These are phyloP conservation scores for Pterocarpus macrocarpus DNA, from an alignment of 306 rosid genomes.

Conservation along the genomic window DNA sequence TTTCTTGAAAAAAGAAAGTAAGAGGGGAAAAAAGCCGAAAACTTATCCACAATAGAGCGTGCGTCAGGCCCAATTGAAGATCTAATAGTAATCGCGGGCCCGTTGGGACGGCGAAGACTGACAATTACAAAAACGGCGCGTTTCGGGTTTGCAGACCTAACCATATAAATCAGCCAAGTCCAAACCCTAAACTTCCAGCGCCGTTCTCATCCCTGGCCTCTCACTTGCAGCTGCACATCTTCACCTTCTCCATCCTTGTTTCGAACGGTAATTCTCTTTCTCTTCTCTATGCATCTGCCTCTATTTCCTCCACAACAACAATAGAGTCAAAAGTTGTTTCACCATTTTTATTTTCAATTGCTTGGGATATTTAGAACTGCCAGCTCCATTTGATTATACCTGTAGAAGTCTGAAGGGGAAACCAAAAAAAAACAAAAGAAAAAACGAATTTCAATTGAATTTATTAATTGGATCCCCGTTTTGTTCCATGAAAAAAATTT, in stretches of 20 bases:
- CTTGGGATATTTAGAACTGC: not conserved
- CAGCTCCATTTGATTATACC: not conserved
- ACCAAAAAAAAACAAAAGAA: too few relatives aligned
- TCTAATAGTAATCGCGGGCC: not conserved
- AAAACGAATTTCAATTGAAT: not conserved
- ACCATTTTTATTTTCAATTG: not conserved
- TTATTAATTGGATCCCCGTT: not conserved
- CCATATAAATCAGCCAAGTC: conserved; percentile 19
- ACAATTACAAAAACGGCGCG: not conserved
- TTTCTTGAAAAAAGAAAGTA: too few relatives aligned
- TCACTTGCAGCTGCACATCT: not conserved
- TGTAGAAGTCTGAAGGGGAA: not conserved
- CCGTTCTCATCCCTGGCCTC: conserved; percentile 7
- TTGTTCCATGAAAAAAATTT: not conserved
- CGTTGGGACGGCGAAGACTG: not conserved
- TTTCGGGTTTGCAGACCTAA: not conserved
- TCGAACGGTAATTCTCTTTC: conserved; percentile 16
- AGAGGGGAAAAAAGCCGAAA: too few relatives aligned
- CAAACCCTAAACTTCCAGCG: conserved; percentile 32
- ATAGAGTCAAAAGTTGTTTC: not conserved
- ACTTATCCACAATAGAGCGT: not conserved
- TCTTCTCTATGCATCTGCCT: not conserved
- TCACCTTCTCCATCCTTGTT: not conserved
- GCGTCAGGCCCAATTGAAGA: conserved; percentile 5
- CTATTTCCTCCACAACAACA: not conserved